Conservation (phyloP, 495 filamentous ascomycete species). For the Glutinoglossum americanum region DNA sequence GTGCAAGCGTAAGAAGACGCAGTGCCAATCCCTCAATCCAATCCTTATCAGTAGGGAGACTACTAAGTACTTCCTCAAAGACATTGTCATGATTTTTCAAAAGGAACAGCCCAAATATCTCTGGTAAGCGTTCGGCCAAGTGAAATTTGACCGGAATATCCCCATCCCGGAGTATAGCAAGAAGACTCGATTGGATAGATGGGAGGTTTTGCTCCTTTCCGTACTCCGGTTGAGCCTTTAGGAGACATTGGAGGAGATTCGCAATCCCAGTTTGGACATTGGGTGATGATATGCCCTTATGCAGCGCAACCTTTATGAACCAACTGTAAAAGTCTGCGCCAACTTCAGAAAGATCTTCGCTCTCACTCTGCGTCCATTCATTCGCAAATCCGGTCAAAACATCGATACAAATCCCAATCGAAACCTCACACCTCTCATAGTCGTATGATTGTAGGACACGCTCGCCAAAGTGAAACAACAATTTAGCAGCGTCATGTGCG, state of each 20-base stretch:
- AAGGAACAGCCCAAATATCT: constrained; percentile 56
- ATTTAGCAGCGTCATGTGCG: constrained; percentile 16
- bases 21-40: constrained; percentile 70
- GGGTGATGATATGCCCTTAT: constrained; percentile 40
- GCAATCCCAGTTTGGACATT: constrained; percentile 43
- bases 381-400: constrained; percentile 41
- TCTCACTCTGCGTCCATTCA: constrained; percentile 36
- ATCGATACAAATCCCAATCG: constrained; percentile 44
- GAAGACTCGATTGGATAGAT: constrained; percentile 52
- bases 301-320: constrained; percentile 42
- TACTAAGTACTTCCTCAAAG: constrained; percentile 52
- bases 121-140: constrained; percentile 43
- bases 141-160: constrained; percentile 55
- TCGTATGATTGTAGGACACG: constrained; percentile 39
- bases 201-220: constrained; percentile 29
- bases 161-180: constrained; percentile 43
- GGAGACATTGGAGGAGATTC: constrained; percentile 40
- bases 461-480: constrained; percentile 34
- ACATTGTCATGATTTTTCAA: constrained; percentile 63
- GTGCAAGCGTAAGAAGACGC: constrained; percentile 50
- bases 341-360: constrained; percentile 32
- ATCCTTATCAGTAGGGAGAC: constrained; percentile 45
- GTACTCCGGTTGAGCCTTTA: constrained; percentile 42
- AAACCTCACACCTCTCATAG: constrained; percentile 56
- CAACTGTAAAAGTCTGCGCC: constrained; percentile 62